These are phyloP conservation scores for Mortierella sp. DNA, from an alignment of 371 early-diverging fungal species.

Conservation along the genomic window DNA sequence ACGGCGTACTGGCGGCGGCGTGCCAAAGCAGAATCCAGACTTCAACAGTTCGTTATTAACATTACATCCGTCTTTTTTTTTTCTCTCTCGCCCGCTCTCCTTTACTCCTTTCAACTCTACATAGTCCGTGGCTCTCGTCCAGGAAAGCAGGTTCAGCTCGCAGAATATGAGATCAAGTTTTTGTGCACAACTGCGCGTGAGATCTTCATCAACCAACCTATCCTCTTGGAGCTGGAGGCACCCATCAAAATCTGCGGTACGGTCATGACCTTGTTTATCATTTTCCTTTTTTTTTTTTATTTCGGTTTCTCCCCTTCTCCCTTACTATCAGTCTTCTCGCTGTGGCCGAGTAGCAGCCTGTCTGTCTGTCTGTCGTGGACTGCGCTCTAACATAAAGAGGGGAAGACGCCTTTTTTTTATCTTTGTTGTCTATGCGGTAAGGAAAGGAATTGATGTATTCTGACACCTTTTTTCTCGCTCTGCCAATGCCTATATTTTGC, in stretches of 20 bases:
- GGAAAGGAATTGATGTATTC: slow-evolving; percentile 3
- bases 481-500: background rate
- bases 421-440: background rate
- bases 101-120: background rate
- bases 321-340: background rate
- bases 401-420: background rate
- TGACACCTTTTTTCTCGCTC: background rate
- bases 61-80: background rate
- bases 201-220: slow-evolving; percentile 94
- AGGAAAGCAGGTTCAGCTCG: slow-evolving; percentile 87
- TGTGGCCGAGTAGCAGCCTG: background rate
- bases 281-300: background rate
- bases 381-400: background rate
- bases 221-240: slow-evolving; percentile 92
- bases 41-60: background rate
- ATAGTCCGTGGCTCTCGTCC: slow-evolving; percentile 93
- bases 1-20: background rate
- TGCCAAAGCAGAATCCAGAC: background rate
- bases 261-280: slow-evolving; percentile 2
- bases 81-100: background rate
- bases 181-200: slow-evolving; percentile 93
- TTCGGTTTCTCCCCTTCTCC: background rate
- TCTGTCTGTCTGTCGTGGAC: background rate
- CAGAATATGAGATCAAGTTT: slow-evolving; percentile 88
- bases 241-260: slow-evolving; percentile 95